Evolutionary conservation across 371 early-diverging fungal species (phyloP).

Genomic region (Haplosporangium sp.): DNA sequence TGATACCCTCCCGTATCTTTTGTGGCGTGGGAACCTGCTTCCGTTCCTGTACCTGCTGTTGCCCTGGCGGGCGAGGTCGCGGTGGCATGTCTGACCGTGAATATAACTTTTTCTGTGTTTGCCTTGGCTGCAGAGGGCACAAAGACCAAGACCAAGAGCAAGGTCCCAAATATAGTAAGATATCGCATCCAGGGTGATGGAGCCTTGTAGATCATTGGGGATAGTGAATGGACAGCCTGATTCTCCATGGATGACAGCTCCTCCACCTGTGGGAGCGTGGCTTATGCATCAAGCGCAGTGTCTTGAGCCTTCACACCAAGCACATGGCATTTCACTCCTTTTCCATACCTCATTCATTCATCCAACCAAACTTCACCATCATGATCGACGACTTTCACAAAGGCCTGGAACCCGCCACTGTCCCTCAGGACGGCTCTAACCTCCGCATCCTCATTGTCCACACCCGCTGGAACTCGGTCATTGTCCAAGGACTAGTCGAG

Average conservation of each 20-base stretch:
- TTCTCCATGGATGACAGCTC: no score
- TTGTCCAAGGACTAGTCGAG: constrained; percentile 84
- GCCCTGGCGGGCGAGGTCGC: neutral
- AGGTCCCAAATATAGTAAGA: constrained; percentile 2
- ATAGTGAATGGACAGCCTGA: no score
- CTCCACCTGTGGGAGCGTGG: no score
- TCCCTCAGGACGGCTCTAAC: constrained; percentile 71
- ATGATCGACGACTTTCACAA: constrained; percentile 69
- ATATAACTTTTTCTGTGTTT: constrained; percentile 49
- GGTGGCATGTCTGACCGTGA: constrained; percentile 19
- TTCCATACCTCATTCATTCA: neutral
- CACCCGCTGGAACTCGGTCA: constrained; percentile 92
- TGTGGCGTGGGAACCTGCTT: neutral
- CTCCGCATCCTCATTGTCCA: constrained; percentile 88
- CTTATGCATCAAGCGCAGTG: no score
- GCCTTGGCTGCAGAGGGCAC: constrained; percentile 8
- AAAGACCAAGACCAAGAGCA: constrained; percentile 3
- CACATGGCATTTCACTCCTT: neutral
- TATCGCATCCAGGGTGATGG: constrained; percentile 14
- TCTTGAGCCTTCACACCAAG: neutral
- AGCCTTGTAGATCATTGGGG: constrained; percentile 7
- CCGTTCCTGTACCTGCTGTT: neutral
- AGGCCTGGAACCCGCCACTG: constrained; percentile 72
- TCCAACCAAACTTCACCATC: constrained; percentile 4
- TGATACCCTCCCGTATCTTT: neutral